These are phyloP conservation scores for Spatholobus suberectus DNA, from an alignment of 306 rosid species.

Conservation along the genomic window DNA sequence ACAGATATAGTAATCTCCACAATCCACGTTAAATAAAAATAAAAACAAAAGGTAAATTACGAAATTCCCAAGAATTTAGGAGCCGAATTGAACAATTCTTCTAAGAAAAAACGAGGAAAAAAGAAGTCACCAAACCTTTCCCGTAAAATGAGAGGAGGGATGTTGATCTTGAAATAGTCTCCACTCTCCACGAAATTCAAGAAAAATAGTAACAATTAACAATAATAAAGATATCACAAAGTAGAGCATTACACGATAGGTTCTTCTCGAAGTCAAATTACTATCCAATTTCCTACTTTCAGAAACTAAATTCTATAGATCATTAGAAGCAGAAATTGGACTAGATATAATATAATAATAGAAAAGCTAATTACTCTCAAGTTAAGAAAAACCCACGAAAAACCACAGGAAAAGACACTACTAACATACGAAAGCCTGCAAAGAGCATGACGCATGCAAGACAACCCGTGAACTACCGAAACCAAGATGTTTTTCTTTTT, in stretches of 20 bases:
- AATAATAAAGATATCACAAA: background rate
- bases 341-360: background rate
- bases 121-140: constrained; percentile 5
- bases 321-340: background rate
- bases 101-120: background rate
- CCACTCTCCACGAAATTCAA: background rate
- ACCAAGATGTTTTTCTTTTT: background rate
- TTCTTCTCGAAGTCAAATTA: constrained; percentile 20
- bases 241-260: constrained; percentile 9
- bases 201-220: background rate
- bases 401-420: background rate
- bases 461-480: constrained; percentile 20
- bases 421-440: background rate
- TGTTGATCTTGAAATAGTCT: constrained; percentile 29
- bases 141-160: constrained; percentile 28
- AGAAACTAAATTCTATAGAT: background rate
- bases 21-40: background rate
- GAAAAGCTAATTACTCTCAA: background rate
- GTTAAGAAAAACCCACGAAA: background rate
- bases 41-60: background rate
- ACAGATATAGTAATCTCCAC: background rate
- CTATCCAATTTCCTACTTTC: background rate
- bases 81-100: constrained; percentile 28
- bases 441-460: constrained; percentile 26
- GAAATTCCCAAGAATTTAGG: constrained; percentile 23